Base-by-base conservation (phyloP, 768 basidiomycete species). In the Mycena galopus region DNA sequence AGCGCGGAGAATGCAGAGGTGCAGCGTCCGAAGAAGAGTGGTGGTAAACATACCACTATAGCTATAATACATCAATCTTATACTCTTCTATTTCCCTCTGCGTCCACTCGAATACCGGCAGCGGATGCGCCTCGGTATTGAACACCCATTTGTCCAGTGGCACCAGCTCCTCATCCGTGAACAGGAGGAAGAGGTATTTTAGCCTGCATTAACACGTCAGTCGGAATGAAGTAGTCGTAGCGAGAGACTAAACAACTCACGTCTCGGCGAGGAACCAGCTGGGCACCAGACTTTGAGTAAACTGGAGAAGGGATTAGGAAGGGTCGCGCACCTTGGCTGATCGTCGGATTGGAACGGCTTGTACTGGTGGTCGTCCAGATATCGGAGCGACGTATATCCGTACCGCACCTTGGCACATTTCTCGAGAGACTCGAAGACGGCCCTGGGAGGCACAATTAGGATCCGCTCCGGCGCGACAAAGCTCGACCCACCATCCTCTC, bases 101-200 rank as follows among this genome's bases (percentile, higher is more conserved):
- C 1, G 80, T 85, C 92, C 92, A 93, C n/a, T 84, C 74, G 74
- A 92, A 92, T 5, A 91, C 82, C 2, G 91, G 92, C 11, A 94
- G 79, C 3, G 93, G 93, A 74, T 94, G 93, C 10, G 92, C 93
- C 79, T 92, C 91, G 0, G 91, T 92, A 73, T 91, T 92, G 71
- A 91, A 90, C 6, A 91, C 90, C 86, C 87, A 92, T 55, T 86
- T 82, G 25, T 87, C 82, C 42, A 89, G 80, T 4, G 88, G 84
- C 51, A 92, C 81, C 0, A 83, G 80, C 57, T 90, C 88, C 3
- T 82, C 82, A 69, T 92, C 90, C 30, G 84, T 86, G 75, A 92
- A 93, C 39, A 92, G 78, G n/a, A 93, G 83, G 79, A 89, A 91
- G 5, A 92, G 84, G 75, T 93, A 93, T 79, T 92, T 92, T 39